Percentiles rank a stretch among this genome's conserved stretches.
These are phyloP conservation scores for Stromatinia cepivora DNA, from an alignment of 2,329 filamentous ascomycete genomes.

Conservation along the genomic window DNA sequence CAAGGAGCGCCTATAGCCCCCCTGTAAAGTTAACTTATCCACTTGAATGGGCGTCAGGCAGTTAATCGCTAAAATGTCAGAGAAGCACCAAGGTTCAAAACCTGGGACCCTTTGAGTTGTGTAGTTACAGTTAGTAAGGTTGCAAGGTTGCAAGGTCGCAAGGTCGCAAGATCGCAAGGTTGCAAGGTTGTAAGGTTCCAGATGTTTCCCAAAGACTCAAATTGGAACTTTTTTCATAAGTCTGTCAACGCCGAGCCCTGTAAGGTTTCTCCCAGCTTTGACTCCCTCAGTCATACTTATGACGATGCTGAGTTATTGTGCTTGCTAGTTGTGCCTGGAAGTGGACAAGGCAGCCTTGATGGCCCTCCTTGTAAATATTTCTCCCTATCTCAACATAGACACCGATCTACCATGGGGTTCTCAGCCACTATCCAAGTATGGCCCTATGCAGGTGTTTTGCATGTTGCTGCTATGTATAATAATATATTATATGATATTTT, in stretches of 20 bases:
- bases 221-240: slow-evolving; percentile 9
- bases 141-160: slow-evolving; percentile 16
- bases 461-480: slow-evolving; percentile 17
- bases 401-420: slow-evolving; percentile 18
- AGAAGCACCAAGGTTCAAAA: neutral
- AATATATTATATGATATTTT: slow-evolving; percentile 15
- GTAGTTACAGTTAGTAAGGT: slow-evolving; percentile 12
- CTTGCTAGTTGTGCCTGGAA: slow-evolving; percentile 6
- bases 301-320: slow-evolving; percentile 13
- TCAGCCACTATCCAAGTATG: slow-evolving; percentile 22
- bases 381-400: slow-evolving; percentile 15
- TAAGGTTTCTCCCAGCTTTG: slow-evolving; percentile 19
- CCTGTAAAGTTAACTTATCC: neutral
- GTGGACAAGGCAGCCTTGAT: neutral
- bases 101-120: neutral
- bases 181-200: neutral
- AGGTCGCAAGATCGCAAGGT: neutral
- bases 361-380: slow-evolving; percentile 2
- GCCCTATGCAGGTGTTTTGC: slow-evolving; percentile 23
- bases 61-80: slow-evolving; percentile 1
- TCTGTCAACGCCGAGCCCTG: slow-evolving; percentile 2
- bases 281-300: slow-evolving; percentile 22
- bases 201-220: slow-evolving; percentile 9
- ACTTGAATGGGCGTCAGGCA: slow-evolving; percentile 1
- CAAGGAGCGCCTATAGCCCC: neutral